Evolutionary conservation across 805 yeast species (phyloP).

Genomic region (Babjeviella inositovora): DNA sequence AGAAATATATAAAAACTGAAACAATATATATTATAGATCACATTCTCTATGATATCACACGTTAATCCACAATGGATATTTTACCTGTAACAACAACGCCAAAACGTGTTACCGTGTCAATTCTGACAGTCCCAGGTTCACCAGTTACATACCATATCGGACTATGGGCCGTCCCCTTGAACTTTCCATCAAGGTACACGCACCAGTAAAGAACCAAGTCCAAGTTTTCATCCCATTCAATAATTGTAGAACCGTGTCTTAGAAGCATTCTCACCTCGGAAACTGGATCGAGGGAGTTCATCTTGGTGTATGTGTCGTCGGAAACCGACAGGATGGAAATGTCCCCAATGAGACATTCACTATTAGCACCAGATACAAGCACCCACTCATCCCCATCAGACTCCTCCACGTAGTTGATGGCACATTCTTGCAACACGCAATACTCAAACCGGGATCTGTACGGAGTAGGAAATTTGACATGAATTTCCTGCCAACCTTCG

Average conservation of each 20-base stretch:
- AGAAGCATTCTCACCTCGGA: too few species aligned
- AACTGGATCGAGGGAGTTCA: too few species aligned
- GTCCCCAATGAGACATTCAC: slow-evolving; percentile 2
- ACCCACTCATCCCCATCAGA: slow-evolving; percentile 3
- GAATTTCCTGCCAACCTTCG: slow-evolving; percentile 8
- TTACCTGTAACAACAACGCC: slow-evolving; percentile 2
- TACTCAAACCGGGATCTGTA: slow-evolving; percentile 5
- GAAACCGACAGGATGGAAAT: slow-evolving; percentile 1
- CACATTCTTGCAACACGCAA: slow-evolving; percentile 6
- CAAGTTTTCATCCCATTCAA: background rate
- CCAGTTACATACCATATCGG: slow-evolving; percentile 1
- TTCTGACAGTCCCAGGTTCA: slow-evolving; percentile 1
- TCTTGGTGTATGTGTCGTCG: too few species aligned
- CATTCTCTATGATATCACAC: too few species aligned
- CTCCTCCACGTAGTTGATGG: slow-evolving; percentile 2
- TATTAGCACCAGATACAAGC: background rate
- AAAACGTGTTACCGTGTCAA: slow-evolving; percentile 3
- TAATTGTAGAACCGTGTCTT: background rate
- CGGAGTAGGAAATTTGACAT: slow-evolving; percentile 7
- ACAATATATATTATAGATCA: too few species aligned
- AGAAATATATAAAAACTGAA: too few species aligned
- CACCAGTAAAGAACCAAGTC: slow-evolving; percentile 2
- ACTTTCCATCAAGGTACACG: slow-evolving; percentile 2
- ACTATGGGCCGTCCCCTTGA: slow-evolving; percentile 2
- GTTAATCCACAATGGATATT: too few species aligned